Evolutionary conservation across 1,139 yeast genomes (phyloP).

Genomic region (Blastobotrys malaysiensis): DNA sequence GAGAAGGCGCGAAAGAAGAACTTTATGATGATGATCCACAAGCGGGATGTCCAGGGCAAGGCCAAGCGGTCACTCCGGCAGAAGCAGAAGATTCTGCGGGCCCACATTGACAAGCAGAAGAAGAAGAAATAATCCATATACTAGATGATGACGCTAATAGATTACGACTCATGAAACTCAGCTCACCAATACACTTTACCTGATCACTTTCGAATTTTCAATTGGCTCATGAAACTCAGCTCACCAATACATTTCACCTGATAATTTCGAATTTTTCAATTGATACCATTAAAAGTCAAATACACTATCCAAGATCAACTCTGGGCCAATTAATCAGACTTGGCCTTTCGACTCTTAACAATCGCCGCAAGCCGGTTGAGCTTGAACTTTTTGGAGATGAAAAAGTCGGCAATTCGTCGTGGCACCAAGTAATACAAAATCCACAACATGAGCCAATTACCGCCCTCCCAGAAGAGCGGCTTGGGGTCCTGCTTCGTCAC

Average conservation of each 20-base stretch:
- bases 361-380: conserved; percentile 24
- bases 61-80: conserved; percentile 85
- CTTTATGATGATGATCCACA: conserved; percentile 97
- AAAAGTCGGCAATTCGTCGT: conserved; percentile 43
- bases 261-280: too few species aligned
- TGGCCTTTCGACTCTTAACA: not conserved
- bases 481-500: conserved; percentile 41
- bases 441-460: conserved; percentile 41
- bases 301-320: too few species aligned
- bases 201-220: too few species aligned
- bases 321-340: not conserved
- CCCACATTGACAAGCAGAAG: conserved; percentile 86
- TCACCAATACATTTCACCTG: not conserved
- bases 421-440: conserved; percentile 40
- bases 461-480: conserved; percentile 52
- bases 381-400: conserved; percentile 45
- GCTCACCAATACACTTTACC: not conserved
- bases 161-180: not conserved
- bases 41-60: conserved; percentile 89
- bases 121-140: conserved; percentile 42
- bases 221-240: not conserved
- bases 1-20: conserved; percentile 98
- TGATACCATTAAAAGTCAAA: too few species aligned
- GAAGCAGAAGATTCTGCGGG: conserved; percentile 77
- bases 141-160: not conserved